Evolutionary conservation across 2,329 filamentous ascomycete genomes (phyloP).

Genomic region (Cryphonectria japonica): DNA sequence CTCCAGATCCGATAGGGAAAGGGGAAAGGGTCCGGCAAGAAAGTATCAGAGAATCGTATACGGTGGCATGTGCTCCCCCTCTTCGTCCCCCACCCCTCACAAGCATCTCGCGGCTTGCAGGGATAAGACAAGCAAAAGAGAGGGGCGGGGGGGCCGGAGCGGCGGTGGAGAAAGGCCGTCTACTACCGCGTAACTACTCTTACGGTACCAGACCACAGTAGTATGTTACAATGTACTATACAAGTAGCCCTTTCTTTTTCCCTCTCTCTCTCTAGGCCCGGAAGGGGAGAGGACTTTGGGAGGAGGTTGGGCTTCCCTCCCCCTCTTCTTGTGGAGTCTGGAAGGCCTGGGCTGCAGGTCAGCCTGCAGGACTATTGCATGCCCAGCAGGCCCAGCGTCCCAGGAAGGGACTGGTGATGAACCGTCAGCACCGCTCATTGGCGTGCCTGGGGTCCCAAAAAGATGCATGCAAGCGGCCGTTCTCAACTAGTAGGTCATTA

Average conservation of each 20-base stretch:
- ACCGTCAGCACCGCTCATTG: conserved; percentile 6
- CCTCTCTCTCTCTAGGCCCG: neutral
- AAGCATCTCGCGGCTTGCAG: neutral
- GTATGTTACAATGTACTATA: neutral
- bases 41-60: neutral
- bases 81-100: neutral
- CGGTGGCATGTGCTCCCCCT: neutral
- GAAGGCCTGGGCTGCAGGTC: conserved; percentile 8
- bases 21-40: neutral
- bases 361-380: conserved; percentile 17
- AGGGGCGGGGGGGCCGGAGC: neutral
- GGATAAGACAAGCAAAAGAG: neutral
- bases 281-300: neutral
- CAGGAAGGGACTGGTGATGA: conserved; percentile 16
- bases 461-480: neutral
- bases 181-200: neutral
- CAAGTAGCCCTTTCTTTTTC: neutral
- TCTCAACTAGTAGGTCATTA: neutral
- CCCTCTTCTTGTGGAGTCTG: neutral
- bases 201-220: neutral
- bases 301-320: neutral
- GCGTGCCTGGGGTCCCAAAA: conserved; percentile 7
- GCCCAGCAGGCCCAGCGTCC: conserved; percentile 14
- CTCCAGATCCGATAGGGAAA: neutral
- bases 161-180: neutral